Conservation (phyloP, 2,329 filamentous ascomycete genomes). For the Scedosporium aurantiacum region DNA sequence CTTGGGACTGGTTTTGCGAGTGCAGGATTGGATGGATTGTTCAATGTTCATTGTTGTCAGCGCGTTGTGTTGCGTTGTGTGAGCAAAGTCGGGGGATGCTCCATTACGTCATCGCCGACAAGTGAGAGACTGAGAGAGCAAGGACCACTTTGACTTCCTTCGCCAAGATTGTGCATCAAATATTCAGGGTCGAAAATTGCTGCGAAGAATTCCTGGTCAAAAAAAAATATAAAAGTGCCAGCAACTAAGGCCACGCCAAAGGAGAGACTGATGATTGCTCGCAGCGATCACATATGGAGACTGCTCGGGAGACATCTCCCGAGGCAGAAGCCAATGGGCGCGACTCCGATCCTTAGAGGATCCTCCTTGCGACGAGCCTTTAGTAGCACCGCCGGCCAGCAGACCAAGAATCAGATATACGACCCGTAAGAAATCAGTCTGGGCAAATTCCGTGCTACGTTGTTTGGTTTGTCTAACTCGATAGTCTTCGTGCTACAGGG, state of each 20-base stretch:
- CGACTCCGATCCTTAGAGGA: neutral
- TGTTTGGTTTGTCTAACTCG: slow-evolving; percentile 7
- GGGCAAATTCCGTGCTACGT: slow-evolving; percentile 14
- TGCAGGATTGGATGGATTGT: no score
- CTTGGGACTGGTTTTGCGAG: no score
- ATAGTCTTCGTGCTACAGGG: slow-evolving; percentile 22
- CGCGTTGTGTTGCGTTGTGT: no score
- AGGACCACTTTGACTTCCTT: no score
- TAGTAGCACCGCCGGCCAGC: slow-evolving; percentile 3
- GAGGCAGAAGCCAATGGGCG: neutral
- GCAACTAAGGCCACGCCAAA: neutral
- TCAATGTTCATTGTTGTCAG: no score
- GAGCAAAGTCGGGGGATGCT: neutral
- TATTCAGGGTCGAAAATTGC: no score
- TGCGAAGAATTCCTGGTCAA: neutral
- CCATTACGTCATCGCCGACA: neutral
- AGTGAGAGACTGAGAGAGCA: no score
- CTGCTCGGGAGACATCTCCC: neutral
- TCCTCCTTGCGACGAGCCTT: neutral
- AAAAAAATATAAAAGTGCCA: neutral
- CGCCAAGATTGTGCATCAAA: neutral
- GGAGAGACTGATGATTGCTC: neutral
- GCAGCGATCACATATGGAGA: neutral
- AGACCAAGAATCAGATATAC: slow-evolving; percentile 24
- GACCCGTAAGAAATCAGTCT: slow-evolving; percentile 19